Evolutionary conservation across 768 basidiomycete genomes (phyloP), one percentile per base, ranked within the genome.

Genomic region (Lactarius quietus): DNA sequence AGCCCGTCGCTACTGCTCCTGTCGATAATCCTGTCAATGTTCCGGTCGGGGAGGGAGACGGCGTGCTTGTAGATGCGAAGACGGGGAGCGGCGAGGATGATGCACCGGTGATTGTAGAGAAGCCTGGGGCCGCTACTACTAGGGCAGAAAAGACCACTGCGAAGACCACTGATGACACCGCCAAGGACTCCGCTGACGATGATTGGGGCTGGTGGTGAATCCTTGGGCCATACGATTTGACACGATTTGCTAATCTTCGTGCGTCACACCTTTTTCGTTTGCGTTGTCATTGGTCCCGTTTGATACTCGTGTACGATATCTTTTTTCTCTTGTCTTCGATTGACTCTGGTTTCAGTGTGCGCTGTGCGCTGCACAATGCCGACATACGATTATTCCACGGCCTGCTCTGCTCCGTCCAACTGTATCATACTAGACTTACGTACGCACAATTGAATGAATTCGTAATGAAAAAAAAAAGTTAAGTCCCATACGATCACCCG

Each of bases 381-480:
- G 31, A 36, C 33, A 9, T 28, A 59, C 26, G 53, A 20, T 15
- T 23, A 45, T 38, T 18, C 53, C 28, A 8, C 26, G 36, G 28
- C 53, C 29, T 31, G 20, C 52, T 35, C 23, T 38, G n/a, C 9
- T n/a, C 38, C 8, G 26, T 28, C 61, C 51, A 58, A 58, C 51
- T 66, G 65, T 66, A 66, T 59, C 20, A 62, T 66, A 66, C 29
- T 33, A 54, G 53, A 54, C n/a, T 35, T 57, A 54, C 56, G 33
- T 54, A 62, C 56, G n/a, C 38, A 43, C 15, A 20, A 33, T 59
- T 28, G 58, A 45, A 62, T 58, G 39, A 15, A 62, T 53, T 36
- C 43, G 39, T 58, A 33, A 62, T 35, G 55, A 56, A 41, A 12
- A 55, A 29, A 31, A 35, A 33, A 10, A 57, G 17, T 35, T 26